These are phyloP conservation scores for Chlorella vulgaris DNA, from an alignment of 139 green algal species.

Conservation along the genomic window DNA sequence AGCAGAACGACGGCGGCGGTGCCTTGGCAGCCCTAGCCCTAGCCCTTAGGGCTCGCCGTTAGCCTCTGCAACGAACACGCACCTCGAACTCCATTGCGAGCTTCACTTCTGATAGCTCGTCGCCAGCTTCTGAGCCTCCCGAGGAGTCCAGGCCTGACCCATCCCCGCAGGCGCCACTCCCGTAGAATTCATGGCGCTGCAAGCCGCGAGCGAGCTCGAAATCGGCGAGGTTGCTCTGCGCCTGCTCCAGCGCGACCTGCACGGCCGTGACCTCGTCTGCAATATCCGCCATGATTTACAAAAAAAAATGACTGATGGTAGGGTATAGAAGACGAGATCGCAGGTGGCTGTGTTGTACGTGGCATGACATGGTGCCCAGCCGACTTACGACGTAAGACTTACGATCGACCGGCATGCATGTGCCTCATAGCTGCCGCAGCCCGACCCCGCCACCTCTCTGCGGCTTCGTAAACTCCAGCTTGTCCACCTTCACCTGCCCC, in stretches of 20 bases:
- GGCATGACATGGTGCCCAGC: too few relatives aligned
- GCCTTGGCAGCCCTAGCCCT: too few relatives aligned
- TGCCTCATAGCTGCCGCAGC: background rate
- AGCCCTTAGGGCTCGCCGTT: too few relatives aligned
- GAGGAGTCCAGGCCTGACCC: too few relatives aligned
- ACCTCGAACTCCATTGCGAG: background rate
- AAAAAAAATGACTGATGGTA: background rate
- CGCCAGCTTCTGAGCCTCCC: background rate
- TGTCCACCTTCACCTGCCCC: constrained; percentile 84
- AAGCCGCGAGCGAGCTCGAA: background rate
- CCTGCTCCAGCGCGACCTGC: background rate
- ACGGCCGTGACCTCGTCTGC: background rate
- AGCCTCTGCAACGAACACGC: too few relatives aligned
- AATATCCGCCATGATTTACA: background rate
- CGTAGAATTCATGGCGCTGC: constrained; percentile 10
- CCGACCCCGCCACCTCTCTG: background rate
- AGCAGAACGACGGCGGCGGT: background rate
- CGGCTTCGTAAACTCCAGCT: constrained; percentile 78
- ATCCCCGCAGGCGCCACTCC: background rate
- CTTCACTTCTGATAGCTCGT: background rate
- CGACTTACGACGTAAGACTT: too few relatives aligned
- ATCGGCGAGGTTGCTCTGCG: background rate
- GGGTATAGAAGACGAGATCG: background rate
- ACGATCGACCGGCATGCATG: background rate
- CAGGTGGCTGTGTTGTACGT: constrained; percentile 1